Evolutionary conservation across 1,284 basidiomycete genomes (phyloP), one percentile per base, ranked within the genome.

Genomic region (Boletus holoroseus): DNA sequence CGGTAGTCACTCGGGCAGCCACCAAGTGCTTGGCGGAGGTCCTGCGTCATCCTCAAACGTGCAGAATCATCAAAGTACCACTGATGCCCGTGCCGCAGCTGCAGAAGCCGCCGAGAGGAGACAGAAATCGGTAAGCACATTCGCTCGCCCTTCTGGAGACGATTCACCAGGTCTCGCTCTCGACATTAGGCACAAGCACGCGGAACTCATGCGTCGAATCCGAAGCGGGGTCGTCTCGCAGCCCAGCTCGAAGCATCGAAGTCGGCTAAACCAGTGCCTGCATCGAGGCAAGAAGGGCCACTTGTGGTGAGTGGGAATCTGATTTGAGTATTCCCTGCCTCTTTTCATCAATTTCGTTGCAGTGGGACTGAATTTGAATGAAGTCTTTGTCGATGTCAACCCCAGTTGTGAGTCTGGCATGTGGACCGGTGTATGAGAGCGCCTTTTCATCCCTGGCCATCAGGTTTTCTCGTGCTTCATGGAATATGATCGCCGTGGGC

Each of bases 21-120:
- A 83, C 63, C 75, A 73, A 28, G 75, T 85, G 24, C 69, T 81
- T 45, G 72, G 74, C 15, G 53, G 58, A 31, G 52, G 50, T 34
- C 24, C 49, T 8, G 67, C 71, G 52, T 54, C 68, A 27, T 60
- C 59, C 32, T 43, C 68, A 35, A 60, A 59, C 56, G 51, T 24
- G 34, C 62, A 49, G 54, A 63, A 62, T 53, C 59, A 59, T 58
- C 68, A 56, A 48, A 49, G 54, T 46, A 55, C 54, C 42, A 55
- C 67, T 59, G 71, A 83, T 72, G 74, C 76, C 62, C 77, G 83
- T 61, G 63, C 70, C 38, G 85, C 84, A 58, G 81, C 82, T 53
- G 81, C 82, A 60, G 79, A 78, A 64, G 85, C 85, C 50, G 85
- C 85, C 53, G 85, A 88, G 67, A 75, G 76, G 62, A 73, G 85